Evolutionary conservation across 495 filamentous ascomycete genomes (phyloP).

Genomic region (Schizothecium vesticola): DNA sequence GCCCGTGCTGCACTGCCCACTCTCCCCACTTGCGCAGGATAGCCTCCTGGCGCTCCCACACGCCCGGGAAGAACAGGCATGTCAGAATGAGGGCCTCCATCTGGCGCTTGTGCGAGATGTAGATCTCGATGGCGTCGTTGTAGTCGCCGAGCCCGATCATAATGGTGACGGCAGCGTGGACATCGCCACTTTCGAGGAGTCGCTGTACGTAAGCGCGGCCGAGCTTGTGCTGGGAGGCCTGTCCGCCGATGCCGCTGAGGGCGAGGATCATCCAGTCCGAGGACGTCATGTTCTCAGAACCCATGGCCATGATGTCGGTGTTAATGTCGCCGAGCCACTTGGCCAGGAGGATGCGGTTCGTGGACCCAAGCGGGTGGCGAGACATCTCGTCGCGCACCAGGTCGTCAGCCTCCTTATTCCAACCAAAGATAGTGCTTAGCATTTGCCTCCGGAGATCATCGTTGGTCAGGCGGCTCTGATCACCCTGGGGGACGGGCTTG

Average conservation of each 20-base stretch:
- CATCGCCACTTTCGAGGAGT: slow-evolving; percentile 79
- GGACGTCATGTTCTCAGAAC: slow-evolving; percentile 75
- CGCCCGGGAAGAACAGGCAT: slow-evolving; percentile 64
- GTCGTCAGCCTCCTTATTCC: slow-evolving; percentile 78
- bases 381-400: slow-evolving; percentile 83
- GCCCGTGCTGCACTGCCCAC: slow-evolving; percentile 75
- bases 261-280: slow-evolving; percentile 97
- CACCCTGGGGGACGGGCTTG: slow-evolving; percentile 56
- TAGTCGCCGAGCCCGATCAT: slow-evolving; percentile 86
- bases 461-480: slow-evolving; percentile 63
- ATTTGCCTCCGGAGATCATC: slow-evolving; percentile 86
- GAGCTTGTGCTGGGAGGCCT: slow-evolving; percentile 80
- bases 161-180: slow-evolving; percentile 87
- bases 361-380: slow-evolving; percentile 64
- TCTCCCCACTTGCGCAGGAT: slow-evolving; percentile 94
- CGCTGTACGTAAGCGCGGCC: slow-evolving; percentile 90
- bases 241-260: slow-evolving; percentile 76
- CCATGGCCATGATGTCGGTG: slow-evolving; percentile 72
- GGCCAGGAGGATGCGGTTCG: slow-evolving; percentile 70
- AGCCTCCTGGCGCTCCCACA: slow-evolving; percentile 86
- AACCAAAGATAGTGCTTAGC: slow-evolving; percentile 92
- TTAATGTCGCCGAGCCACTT: slow-evolving; percentile 91
- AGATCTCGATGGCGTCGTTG: slow-evolving; percentile 94
- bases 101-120: slow-evolving; percentile 82
- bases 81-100: slow-evolving; percentile 86